A percentile compares a stretch with the other conserved stretches of the same genome.
Conservation (phyloP, 345 rosid species). For the Populus ilicifolia region DNA sequence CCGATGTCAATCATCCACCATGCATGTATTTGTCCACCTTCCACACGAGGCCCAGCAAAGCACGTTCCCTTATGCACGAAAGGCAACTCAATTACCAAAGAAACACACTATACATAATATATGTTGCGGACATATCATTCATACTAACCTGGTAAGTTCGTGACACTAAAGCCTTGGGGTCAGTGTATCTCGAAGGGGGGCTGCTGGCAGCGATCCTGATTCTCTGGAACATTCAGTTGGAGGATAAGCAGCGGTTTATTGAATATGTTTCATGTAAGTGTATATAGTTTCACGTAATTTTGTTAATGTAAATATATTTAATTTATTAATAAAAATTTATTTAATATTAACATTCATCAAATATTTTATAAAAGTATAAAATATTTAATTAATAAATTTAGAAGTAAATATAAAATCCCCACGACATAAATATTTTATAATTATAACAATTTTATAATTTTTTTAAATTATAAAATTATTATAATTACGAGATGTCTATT, state of each 20-base stretch:
- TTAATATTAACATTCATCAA: too few species aligned
- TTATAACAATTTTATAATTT: too few species aligned
- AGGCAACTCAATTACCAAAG: not conserved
- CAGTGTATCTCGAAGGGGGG: conserved; percentile 80
- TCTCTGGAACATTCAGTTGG: conserved; percentile 47
- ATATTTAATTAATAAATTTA: too few species aligned
- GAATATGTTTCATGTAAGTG: not conserved
- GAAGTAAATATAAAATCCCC: too few species aligned
- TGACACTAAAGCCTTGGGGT: conserved; percentile 80
- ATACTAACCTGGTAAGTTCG: conserved; percentile 71
- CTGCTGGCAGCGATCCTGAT: conserved; percentile 68
- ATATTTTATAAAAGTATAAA: too few species aligned
- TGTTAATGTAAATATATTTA: too few species aligned
- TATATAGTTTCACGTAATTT: too few species aligned
- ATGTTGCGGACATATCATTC: not conserved
- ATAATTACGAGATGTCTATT: rapidly evolving
- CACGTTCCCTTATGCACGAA: conserved; percentile 61
- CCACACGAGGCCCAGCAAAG: conserved; percentile 80
- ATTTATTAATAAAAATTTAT: too few species aligned
- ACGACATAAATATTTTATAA: too few species aligned
- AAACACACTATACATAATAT: not conserved
- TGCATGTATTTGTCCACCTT: conserved; percentile 53
- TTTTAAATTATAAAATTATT: too few species aligned
- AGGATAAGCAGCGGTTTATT: not conserved
- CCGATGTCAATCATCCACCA: conserved; percentile 99